Base-by-base conservation (phyloP, 164 flowering plant genomes). In the Aristolochia contorta region DNA sequence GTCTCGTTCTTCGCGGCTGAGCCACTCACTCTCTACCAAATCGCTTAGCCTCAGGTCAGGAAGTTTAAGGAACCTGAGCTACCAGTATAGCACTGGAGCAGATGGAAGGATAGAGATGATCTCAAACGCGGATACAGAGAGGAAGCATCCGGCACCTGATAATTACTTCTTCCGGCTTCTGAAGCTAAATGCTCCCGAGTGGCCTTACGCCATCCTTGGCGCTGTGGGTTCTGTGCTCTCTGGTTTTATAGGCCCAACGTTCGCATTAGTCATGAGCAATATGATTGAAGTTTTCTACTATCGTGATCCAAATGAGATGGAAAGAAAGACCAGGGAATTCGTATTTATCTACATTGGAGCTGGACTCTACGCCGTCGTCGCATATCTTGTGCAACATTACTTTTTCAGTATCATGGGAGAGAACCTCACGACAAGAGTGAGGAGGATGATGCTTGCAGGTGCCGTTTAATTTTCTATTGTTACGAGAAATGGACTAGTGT, bases 391-490 rank as follows among this genome's bases (percentile, higher is more conserved):
- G 47, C 99, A 94, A 72, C 96, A 91, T 75, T 94, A 91, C 67
- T 94, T 91, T 85, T 94, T 89, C 65, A 88, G 93, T 62, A 87
- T 94, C 27, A 84, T 91, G 91, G 97, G 97, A 6, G 97, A 94
- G 67, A 94, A 91, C 64, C 90, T 94, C 67, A 91, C 97, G 9
- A 94, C 96, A 16, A 74, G 99, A 68, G 99, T 94, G 22, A 76
- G 99, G 61, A 82, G 95, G 63, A 88, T 91, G 99, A 91, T 94
- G 99, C 91, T 94, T 70, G 84, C 91, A 77, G 99, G 99, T 94
- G 73, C 43, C 24, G 48, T 4, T 57, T 33, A 20, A 41, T 27
- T 25, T 18, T 30, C 33, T 1, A 24, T 59, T 23, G 12, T 47
- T 25, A 16, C 9, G 2, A 7, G 7, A 19, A 12, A 22, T 22